Evolutionary conservation across 75 land plant genomes (phyloP).

Genomic region (Cunninghamia lanceolata): DNA sequence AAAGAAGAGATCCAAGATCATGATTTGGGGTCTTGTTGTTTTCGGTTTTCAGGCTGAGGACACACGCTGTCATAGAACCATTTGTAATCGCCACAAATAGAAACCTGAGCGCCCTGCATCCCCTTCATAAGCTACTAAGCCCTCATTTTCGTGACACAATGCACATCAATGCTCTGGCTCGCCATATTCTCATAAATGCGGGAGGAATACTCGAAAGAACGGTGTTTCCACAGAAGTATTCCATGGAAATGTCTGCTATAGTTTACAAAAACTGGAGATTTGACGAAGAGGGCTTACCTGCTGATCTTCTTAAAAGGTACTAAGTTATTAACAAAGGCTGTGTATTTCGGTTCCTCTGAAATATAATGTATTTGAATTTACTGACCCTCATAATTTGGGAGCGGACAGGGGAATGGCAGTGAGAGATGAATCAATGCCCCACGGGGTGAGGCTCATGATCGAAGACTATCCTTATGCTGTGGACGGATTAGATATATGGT

Average conservation of each 20-base stretch:
- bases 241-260: constrained; percentile 69
- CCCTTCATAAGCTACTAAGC: constrained; percentile 19
- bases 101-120: constrained; percentile 69
- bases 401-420: constrained; percentile 60
- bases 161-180: too few relatives aligned
- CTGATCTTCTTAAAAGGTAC: constrained; percentile 49
- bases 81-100: constrained; percentile 66
- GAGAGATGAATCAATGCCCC: constrained; percentile 21
- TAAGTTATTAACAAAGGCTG: too few relatives aligned
- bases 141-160: too few relatives aligned
- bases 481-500: constrained; percentile 76
- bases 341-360: too few relatives aligned
- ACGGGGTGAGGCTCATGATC: constrained; percentile 19
- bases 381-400: too few relatives aligned
- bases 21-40: neutral
- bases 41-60: constrained; percentile 33
- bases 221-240: constrained; percentile 55
- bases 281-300: constrained; percentile 39
- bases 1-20: neutral
- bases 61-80: constrained; percentile 69
- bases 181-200: constrained; percentile 52
- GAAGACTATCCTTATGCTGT: constrained; percentile 79
- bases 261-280: constrained; percentile 45
- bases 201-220: constrained; percentile 77
- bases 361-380: too few relatives aligned